Evolutionary conservation across 345 rosid species (phyloP).

Genomic region (Citrus unshiu): DNA sequence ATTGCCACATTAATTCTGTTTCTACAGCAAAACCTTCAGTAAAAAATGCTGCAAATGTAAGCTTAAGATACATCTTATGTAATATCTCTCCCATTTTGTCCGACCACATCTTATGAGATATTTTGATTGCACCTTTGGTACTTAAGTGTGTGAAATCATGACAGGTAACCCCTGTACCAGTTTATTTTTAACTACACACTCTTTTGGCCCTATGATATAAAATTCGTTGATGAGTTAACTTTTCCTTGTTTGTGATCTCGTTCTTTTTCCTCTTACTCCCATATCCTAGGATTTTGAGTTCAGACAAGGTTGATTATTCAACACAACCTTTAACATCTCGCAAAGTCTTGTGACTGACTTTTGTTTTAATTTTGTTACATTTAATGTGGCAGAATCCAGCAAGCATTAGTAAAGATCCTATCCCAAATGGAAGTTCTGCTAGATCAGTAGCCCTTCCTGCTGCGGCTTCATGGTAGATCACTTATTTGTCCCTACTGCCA

Average conservation of each 20-base stretch:
- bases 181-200: neutral
- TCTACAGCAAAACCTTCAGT: constrained; percentile 47
- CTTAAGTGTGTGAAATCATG: neutral
- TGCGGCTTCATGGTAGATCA: constrained; percentile 79
- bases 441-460: constrained; percentile 73
- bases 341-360: neutral
- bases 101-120: neutral
- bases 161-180: neutral
- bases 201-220: neutral
- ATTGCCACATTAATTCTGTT: constrained; percentile 35
- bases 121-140: neutral
- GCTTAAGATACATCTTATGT: constrained; percentile 17
- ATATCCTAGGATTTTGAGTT: neutral
- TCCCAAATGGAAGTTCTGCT: constrained; percentile 57
- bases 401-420: constrained; percentile 40
- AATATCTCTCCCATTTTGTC: neutral
- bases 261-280: neutral
- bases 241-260: neutral
- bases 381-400: constrained; percentile 37
- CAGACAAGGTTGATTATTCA: neutral
- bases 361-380: constrained; percentile 5
- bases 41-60: constrained; percentile 57
- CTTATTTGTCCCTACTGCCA: neutral
- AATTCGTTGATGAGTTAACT: neutral
- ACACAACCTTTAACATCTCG: neutral